phyloP scores from a whole-genome alignment of 2,329 filamentous ascomycete genomes.

The Eutypa lata region DNA sequence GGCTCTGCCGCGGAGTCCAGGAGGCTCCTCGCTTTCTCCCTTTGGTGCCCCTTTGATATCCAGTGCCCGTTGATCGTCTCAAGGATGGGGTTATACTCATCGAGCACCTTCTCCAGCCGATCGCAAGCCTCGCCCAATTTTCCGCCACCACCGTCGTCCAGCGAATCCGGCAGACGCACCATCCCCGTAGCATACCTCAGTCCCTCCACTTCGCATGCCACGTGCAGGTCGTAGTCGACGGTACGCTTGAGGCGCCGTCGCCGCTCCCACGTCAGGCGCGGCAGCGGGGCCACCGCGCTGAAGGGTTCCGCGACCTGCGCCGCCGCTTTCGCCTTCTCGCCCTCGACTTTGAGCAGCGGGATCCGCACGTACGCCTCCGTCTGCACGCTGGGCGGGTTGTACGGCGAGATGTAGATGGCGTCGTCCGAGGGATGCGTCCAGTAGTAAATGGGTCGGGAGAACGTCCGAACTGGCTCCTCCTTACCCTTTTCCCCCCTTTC shows the following conservation, averaged over 20 bases:
- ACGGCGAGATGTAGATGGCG: background rate
- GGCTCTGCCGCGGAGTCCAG: too few relatives aligned
- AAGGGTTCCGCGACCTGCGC: constrained; percentile 6
- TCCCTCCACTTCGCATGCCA: background rate
- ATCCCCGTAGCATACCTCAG: too few relatives aligned
- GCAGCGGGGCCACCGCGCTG: background rate
- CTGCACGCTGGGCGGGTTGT: constrained; percentile 8
- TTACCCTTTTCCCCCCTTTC: background rate
- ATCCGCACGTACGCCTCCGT: constrained; percentile 14
- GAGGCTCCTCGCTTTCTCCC: too few relatives aligned
- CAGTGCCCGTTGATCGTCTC: too few relatives aligned
- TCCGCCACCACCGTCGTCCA: too few relatives aligned
- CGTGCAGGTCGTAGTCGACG: background rate
- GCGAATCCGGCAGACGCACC: too few relatives aligned
- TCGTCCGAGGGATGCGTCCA: background rate
- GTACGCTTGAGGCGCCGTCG: too few relatives aligned
- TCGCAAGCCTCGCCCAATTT: too few relatives aligned
- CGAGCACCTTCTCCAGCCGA: too few relatives aligned
- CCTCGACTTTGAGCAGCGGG: constrained; percentile 32
- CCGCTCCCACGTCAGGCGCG: background rate
- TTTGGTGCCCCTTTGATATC: too few relatives aligned
- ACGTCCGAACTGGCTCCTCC: background rate
- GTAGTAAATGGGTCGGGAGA: background rate
- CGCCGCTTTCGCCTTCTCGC: constrained; percentile 26
- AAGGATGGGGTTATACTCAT: too few relatives aligned